Base-by-base conservation (phyloP, 2,329 filamentous ascomycete genomes). In the Exserohilum turcica region DNA sequence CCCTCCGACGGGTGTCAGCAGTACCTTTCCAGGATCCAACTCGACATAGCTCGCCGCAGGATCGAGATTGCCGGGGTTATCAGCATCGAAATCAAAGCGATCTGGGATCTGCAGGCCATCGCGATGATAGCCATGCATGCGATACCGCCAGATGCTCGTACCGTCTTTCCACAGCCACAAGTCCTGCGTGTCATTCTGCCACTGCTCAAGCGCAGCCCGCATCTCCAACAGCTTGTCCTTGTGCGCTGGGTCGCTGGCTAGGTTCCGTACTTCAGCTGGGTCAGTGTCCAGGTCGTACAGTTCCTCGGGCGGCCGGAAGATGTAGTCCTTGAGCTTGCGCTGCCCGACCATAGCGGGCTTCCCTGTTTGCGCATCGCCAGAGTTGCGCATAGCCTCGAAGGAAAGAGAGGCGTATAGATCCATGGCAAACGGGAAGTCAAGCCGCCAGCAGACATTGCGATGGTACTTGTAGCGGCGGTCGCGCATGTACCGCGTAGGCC, bases 131-230 rank as follows among this genome's bases (percentile, higher is more conserved):
- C 38, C 38, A 15, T 42, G 38, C 38, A 42, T 42, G 12, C 38
- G 38, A 42, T 42, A 42, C 21, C 38, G 38, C 38, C 38, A 42
- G 12, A 42, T n/a, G n/a, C 38, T 42, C 10, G 38, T 29, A 5
- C 38, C 38, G 29, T 42, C 38, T 42, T 15, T 42, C 38, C 38
- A 42, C 15, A 42, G 12, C 38, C 38, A 42, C 19, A 42, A n/a
- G 12, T 42, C 24, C 16, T 42, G 38, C 4, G 38, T 42, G 15
- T 29, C 38, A 28, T 42, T 42, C 38, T 42, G 38, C 38, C 38
- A 42, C 16, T 42, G 21, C 12, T 42, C 38, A 5, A 42, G 21
- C 7, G 38, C 38, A 8, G 21, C n/a, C 6, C 21, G 21, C 21
- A 42, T 42, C 27, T 42, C 38, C n/a, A 31, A 5, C 21, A 24